Base-by-base conservation (phyloP, 2,329 filamentous ascomycete species). In the Fusarium compactum region DNA sequence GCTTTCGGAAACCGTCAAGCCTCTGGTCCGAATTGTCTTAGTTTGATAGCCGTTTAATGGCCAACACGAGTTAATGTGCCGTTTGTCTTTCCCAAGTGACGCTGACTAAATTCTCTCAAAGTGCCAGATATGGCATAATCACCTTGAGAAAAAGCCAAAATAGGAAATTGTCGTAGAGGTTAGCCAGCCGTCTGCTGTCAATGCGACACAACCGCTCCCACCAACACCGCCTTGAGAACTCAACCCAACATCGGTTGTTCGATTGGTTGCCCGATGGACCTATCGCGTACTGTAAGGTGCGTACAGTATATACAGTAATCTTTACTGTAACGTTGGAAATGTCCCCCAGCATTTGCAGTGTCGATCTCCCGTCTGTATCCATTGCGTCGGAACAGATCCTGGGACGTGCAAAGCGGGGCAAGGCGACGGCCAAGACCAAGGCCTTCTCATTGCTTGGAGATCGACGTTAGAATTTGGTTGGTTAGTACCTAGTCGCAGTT, bases 311-410 rank as follows among this genome's bases (percentile, higher is more conserved):
- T 27, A 25, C 41, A 18, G 41, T 44, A 44, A 8, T 44, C 20
- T 16, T 24, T 11, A 38, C 20, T 43, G 32, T 20, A 40, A 25
- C 32, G 24, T 20, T 53, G 30, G 40, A 41, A 64, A 46, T 18
- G 15, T 32, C 55, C 58, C 53, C 69, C 64, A 56, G 47, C 47
- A 61, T 53, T 65, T 71, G 67, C 68, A 71, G 48, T 66, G 69
- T 66, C 69, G 69, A 71, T 71, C 69, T 69, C 69, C 65, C 68
- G 60, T 56, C 52, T 48, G 40, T 44, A 65, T 30, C 62, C 59
- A 55, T 66, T 40, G 47, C 58, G 27, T 62, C 27, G 54, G 54
- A 64, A 57, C 61, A 62, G 40, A 45, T 52, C 27, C 44, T 52
- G 30, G 56, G 58, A 48, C 15, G 55, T 53, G 29, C 43, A 30